Percentiles rank a stretch among this genome's conserved stretches.
These are phyloP conservation scores for Claviceps sp. DNA, from an alignment of 2,329 filamentous ascomycete species.

Conservation along the genomic window DNA sequence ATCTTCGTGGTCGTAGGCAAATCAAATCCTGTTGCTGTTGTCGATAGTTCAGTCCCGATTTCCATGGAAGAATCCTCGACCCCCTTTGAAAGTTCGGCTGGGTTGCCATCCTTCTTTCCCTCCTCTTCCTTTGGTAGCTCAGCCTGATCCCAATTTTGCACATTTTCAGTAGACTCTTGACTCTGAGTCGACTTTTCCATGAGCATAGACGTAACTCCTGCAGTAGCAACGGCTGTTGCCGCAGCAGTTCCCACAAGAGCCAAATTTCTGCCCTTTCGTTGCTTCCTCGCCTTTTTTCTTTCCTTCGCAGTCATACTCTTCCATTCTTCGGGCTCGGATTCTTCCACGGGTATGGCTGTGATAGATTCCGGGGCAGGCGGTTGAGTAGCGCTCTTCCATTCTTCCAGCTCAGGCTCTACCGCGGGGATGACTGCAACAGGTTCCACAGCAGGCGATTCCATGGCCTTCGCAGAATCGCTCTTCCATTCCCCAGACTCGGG, in stretches of 20 bases:
- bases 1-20: too few species aligned
- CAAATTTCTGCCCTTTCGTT: slow-evolving; percentile 8
- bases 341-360: slow-evolving; percentile 3
- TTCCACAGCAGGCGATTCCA: slow-evolving; percentile 4
- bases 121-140: slow-evolving; percentile 9
- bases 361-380: slow-evolving; percentile 1
- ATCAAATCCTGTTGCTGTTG: not conserved
- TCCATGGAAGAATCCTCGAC: not conserved
- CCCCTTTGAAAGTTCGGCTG: not conserved
- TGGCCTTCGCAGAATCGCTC: slow-evolving; percentile 7
- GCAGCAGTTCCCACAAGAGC: slow-evolving; percentile 3
- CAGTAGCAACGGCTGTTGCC: slow-evolving; percentile 1
- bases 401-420: slow-evolving; percentile 8
- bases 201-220: not conserved
- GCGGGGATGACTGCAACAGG: not conserved
- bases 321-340: slow-evolving; percentile 8
- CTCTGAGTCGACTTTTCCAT: slow-evolving; percentile 3
- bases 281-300: slow-evolving; percentile 11
- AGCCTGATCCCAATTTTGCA: slow-evolving; percentile 3
- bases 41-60: not conserved
- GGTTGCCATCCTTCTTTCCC: slow-evolving; percentile 8
- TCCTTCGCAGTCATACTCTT: slow-evolving; percentile 9
- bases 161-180: slow-evolving; percentile 3
- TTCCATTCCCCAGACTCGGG: slow-evolving; percentile 8
- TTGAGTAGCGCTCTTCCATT: slow-evolving; percentile 6